Evolutionary conservation across 345 rosid genomes (phyloP), one percentile per base, ranked within the genome.

Genomic region (Draba incana): DNA sequence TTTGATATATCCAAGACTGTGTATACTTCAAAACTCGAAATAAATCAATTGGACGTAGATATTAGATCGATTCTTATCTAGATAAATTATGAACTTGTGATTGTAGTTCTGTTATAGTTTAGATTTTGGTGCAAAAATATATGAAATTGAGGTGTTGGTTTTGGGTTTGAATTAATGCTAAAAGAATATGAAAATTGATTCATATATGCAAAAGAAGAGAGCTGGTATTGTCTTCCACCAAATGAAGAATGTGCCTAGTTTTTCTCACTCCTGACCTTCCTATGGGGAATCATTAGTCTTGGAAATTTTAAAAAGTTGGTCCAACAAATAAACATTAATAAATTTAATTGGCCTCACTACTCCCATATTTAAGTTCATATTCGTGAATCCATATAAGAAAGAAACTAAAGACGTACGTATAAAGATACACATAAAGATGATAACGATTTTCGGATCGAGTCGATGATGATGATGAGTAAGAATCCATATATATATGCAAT

Each of bases 221-320:
- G n/a, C 64, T 41, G 28, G 66, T 33, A 41, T 49, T 58, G 72
- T 73, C 67, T 50, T 56, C 66, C 62, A 73, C 67, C 66, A 66
- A 73, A 35, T 57, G 57, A 58, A 54, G 62, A 44, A 51, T 66
- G 56, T 59, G 42, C 55, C 49, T 66, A 44, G 47, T 8, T 45
- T 57, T 68, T 58, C 60, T 65, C 38, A 66, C 2, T 43, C 57
- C 58, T 64, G 55, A 64, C 59, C 59, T n/a, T 64, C 65, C 45
- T 72, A 8, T 43, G 44, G 9, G 35, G 62, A 58, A 73, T 60
- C 72, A 74, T 74, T 59, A 66, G 67, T 37, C 63, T 44, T 66
- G 43, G 15, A 60, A 37, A 51, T 66, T 66, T 53, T 43, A 66
- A 59, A 72, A 66, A 43, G 62, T 51, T 50, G 51, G 57, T 66